Evolutionary conservation across 352 stramenopile genomes (phyloP), one percentile per base, ranked within the genome.

Genomic region (Phytophthora foliorum): DNA sequence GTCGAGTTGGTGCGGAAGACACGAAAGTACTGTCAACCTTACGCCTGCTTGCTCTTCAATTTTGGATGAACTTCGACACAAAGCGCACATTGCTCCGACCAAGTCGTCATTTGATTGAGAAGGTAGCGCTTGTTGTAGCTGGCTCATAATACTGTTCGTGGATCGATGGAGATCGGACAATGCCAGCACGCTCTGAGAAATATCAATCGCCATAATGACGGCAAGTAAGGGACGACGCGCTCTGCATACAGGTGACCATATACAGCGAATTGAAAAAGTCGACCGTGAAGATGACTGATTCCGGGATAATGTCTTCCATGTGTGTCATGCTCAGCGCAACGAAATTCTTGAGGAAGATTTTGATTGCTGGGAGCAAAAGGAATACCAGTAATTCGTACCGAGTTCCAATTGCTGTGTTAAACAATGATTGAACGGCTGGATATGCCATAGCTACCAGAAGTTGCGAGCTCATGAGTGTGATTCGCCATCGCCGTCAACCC

Each of bases 231-330:
- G 64, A 63, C 4, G 56, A 57, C 5, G 49, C 39, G 17, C 21
- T 55, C 45, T 67, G 56, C 56, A 72, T 56, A 14, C 25, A 56
- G 2, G 50, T 55, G 3, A 56, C 50, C 56, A 72, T 21, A n/a
- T 62, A 67, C 49, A 67, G 10, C n/a, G 57, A 41, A 21, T 72
- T 67, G 50, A 72, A 67, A 13, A 67, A 56, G 13, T 63, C 56
- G 6, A 62, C 50, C 2, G 56, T 49, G 22, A 72, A 67, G n/a
- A 72, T 67, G 3, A 60, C 64, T 5, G 48, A 42, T 9, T 48
- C 41, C 2, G 64, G 64, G 8, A 56, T 51, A 1, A 58, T 32
- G 29, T 72, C 64, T 24, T 67, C 64, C 24, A 67, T 36, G 19
- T 63, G 57, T 5, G 16, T 16, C 13, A 44, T 22, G 21, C 25